Percentiles rank a stretch among this genome's conserved stretches.
phyloP scores from a whole-genome alignment of 148 eudicot genomes.

The Heliosperma pusillum region DNA sequence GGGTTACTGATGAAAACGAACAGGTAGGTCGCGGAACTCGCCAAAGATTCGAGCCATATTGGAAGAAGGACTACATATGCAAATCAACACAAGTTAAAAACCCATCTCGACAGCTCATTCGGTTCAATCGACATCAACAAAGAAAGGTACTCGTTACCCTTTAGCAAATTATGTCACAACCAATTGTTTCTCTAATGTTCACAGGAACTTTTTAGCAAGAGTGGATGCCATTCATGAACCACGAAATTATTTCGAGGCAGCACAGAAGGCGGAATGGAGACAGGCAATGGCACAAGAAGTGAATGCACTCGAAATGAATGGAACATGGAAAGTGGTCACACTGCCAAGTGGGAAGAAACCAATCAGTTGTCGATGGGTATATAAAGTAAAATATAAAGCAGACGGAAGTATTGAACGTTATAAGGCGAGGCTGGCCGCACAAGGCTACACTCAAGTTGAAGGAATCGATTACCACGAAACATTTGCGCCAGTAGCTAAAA shows the following conservation, averaged over 20 bases:
- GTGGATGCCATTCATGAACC: not conserved
- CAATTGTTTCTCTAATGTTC: not conserved
- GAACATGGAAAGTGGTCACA: not conserved
- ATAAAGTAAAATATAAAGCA: not conserved
- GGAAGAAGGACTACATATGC: too few relatives aligned
- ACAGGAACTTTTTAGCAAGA: not conserved
- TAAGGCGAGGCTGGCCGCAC: not conserved
- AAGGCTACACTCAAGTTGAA: not conserved
- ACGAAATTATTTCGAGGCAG: not conserved
- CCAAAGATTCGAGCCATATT: not conserved
- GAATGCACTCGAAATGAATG: not conserved
- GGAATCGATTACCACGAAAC: not conserved
- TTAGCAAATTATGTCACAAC: not conserved
- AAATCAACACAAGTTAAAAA: not conserved
- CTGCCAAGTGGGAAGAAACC: not conserved
- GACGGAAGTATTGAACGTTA: not conserved
- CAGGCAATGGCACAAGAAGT: not conserved
- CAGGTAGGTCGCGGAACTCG: not conserved
- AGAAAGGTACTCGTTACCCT: constrained; percentile 2
- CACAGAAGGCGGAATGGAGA: not conserved
- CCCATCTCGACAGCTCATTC: not conserved
- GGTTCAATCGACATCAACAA: too few relatives aligned
- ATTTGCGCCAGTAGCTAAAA: not conserved
- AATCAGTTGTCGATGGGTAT: not conserved
- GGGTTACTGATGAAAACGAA: not conserved